Evolutionary conservation across 2,329 filamentous ascomycete genomes (phyloP), one percentile per base, ranked within the genome.

Genomic region (Cladosporium sp.): DNA sequence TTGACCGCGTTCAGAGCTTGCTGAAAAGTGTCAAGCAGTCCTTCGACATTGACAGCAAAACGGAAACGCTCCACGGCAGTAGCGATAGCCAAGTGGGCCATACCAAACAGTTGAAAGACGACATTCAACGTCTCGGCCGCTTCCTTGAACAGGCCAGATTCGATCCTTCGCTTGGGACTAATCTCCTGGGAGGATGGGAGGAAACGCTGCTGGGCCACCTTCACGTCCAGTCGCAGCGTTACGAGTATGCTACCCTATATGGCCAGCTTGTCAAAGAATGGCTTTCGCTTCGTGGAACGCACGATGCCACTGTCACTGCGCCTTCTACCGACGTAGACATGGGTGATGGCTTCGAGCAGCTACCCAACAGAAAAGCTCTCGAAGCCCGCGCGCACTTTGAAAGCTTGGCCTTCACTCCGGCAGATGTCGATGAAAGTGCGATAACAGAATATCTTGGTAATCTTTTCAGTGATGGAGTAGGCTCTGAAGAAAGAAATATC

Each of bases 381-480:
- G 72, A 80, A 55, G 70, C 75, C 52, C 73, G 73, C 30, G 64
- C 65, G 17, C 65, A 75, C 12, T 86, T 84, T 82, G 84, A 87
- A 66, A 67, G 73, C 1, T 72, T 79, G 55, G 82, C 84, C n/a
- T 86, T 87, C 65, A 73, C 73, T 3, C 69, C 76, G 4, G 74
- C 74, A 28, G 66, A 80, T 15, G 78, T 78, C 2, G 76, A 86
- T 61, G 67, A 70, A 8, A 63, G 61, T 3, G 74, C 72, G 9
- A 81, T 87, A 58, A 69, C 73, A 3, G 61, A 68, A 0, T 86
- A 84, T 63, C 77, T 87, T 1, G 70, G 76, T 11, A 63, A 70
- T 1, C 73, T 86, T 0, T 87, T 87, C 65, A 72, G 38, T 36
- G 55, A 61, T 8, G 45, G 50, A n/a, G 19, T 49, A 40, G 57